phyloP scores from a whole-genome alignment of 1,284 basidiomycete species.

The Austroboletus niveus region DNA sequence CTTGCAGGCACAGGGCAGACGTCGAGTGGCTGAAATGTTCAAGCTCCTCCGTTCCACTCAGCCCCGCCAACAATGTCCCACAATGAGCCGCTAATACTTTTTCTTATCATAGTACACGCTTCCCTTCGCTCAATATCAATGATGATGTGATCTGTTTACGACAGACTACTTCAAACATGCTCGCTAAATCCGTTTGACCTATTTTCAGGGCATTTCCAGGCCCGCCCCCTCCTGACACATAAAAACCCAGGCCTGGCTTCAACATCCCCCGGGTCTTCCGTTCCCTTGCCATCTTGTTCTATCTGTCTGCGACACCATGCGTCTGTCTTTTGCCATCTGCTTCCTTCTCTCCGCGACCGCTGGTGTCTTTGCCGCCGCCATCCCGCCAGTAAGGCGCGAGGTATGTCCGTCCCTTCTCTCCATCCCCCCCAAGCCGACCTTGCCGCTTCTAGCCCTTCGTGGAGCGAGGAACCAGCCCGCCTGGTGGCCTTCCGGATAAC shows the following conservation, averaged over 20 bases:
- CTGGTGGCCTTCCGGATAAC: background rate
- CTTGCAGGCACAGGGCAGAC: background rate
- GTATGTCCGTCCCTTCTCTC: slow-evolving; percentile 1
- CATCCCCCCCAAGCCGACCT: too few relatives aligned
- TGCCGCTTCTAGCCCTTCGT: too few relatives aligned
- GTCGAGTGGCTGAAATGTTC: too few relatives aligned
- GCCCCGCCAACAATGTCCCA: background rate
- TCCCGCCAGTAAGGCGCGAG: slow-evolving; percentile 12
- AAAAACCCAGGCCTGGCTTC: slow-evolving; percentile 1
- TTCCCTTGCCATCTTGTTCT: background rate
- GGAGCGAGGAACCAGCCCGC: too few relatives aligned
- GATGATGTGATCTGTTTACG: slow-evolving; percentile 8
- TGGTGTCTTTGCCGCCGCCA: slow-evolving; percentile 7
- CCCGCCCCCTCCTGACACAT: slow-evolving; percentile 1
- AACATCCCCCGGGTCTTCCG: background rate
- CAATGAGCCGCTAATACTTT: background rate
- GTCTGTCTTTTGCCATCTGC: slow-evolving; percentile 5
- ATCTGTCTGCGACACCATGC: slow-evolving; percentile 12
- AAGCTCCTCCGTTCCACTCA: too few relatives aligned
- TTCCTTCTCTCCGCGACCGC: slow-evolving; percentile 13
- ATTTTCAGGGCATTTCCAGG: slow-evolving; percentile 9
- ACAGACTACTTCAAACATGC: slow-evolving; percentile 2
- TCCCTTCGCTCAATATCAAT: background rate
- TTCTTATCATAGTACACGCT: background rate
- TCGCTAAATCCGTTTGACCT: slow-evolving; percentile 10